Evolutionary conservation across 2,329 filamentous ascomycete species (phyloP).

Genomic region (Ceratocystis cacaofunesta): DNA sequence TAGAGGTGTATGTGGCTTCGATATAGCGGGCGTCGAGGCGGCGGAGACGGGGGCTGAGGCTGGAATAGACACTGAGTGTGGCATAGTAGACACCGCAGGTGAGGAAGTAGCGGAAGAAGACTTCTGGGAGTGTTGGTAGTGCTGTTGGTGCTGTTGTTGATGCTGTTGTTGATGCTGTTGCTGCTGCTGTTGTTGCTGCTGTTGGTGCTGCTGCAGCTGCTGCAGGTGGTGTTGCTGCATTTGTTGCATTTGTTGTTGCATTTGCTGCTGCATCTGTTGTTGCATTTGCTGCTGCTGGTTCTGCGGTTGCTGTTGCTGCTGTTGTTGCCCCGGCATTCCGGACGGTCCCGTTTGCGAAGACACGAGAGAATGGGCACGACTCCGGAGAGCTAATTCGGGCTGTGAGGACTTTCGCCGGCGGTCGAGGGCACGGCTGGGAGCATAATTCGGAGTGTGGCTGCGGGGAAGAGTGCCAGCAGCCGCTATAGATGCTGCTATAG

Average conservation of each 20-base stretch:
- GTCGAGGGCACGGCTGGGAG: constrained; percentile 42
- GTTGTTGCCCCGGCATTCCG: constrained; percentile 31
- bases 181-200: background rate
- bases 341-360: constrained; percentile 21
- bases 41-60: constrained; percentile 15
- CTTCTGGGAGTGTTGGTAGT: constrained; percentile 36
- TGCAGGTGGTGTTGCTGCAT: constrained; percentile 31
- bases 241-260: constrained; percentile 21
- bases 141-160: constrained; percentile 24
- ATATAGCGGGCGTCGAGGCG: constrained; percentile 10
- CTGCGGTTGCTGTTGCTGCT: constrained; percentile 26
- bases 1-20: constrained; percentile 21
- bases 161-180: background rate
- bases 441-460: constrained; percentile 48
- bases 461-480: constrained; percentile 30
- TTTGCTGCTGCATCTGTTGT: constrained; percentile 23
- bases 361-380: constrained; percentile 34
- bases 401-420: constrained; percentile 37
- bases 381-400: constrained; percentile 38
- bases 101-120: constrained; percentile 27
- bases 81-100: constrained; percentile 21
- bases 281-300: constrained; percentile 16
- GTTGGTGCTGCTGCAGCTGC: background rate
- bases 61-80: constrained; percentile 17
- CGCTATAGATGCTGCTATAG: constrained; percentile 24